Conservation (phyloP, 805 yeast species). For the Ogataea degrootiae region DNA sequence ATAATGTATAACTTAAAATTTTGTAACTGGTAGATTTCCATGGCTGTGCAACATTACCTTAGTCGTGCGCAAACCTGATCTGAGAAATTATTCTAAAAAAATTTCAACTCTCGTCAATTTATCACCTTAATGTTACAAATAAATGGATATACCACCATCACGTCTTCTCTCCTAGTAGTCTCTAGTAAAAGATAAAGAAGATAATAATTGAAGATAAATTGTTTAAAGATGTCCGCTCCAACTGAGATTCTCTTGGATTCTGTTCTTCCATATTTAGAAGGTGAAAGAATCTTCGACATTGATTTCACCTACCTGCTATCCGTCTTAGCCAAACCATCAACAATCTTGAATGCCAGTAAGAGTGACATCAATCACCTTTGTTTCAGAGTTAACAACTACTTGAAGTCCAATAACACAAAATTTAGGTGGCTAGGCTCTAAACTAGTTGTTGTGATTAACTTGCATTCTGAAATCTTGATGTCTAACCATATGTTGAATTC, state of each 20-base stretch:
- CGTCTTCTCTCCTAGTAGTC: background rate
- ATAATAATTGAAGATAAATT: background rate
- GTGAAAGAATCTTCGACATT: constrained; percentile 16
- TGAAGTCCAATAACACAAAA: constrained; percentile 39
- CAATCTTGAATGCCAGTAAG: constrained; percentile 40
- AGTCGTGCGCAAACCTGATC: too few species aligned
- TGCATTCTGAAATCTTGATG: constrained; percentile 32
- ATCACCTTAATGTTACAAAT: too few species aligned
- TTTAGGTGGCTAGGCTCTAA: constrained; percentile 59
- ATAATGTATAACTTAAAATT: too few species aligned
- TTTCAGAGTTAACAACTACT: constrained; percentile 38
- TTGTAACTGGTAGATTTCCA: too few species aligned
- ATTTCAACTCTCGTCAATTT: too few species aligned
- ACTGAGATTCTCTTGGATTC: constrained; percentile 13
- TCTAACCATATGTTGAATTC: constrained; percentile 38
- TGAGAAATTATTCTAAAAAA: too few species aligned
- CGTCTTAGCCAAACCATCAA: constrained; percentile 21
- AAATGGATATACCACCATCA: too few species aligned
- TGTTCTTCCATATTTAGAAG: constrained; percentile 24
- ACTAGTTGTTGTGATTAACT: constrained; percentile 38
- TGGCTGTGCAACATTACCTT: too few species aligned
- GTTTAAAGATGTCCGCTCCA: background rate
- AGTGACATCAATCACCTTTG: constrained; percentile 47
- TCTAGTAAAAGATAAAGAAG: background rate
- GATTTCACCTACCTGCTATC: constrained; percentile 22